Evolutionary conservation across 176 grass and related monocot genomes (phyloP).

Genomic region (Carex kokanica): DNA sequence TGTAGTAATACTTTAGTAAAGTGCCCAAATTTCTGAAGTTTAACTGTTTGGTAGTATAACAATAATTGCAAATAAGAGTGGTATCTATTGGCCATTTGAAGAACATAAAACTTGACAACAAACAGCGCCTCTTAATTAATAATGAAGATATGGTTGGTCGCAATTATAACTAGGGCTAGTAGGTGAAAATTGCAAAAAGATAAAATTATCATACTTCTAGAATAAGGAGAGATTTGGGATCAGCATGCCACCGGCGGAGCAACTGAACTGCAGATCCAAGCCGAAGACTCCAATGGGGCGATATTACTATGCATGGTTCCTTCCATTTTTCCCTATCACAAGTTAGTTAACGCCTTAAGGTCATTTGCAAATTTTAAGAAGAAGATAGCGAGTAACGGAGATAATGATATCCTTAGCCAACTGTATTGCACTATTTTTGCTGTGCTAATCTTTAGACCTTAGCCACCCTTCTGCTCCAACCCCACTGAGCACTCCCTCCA

Average conservation of each 20-base stretch:
- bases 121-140: neutral
- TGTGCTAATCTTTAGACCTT: neutral
- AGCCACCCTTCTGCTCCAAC: neutral
- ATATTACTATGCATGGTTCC: constrained; percentile 82
- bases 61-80: neutral
- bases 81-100: neutral
- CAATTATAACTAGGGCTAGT: neutral
- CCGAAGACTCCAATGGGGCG: constrained; percentile 75
- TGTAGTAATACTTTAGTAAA: constrained; percentile 8
- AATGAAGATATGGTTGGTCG: neutral
- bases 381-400: neutral
- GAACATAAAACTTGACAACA: constrained; percentile 3
- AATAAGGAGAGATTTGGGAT: constrained; percentile 67
- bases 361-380: neutral
- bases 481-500: too few species aligned
- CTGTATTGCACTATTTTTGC: neutral
- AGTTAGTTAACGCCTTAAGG: constrained; percentile 19
- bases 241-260: constrained; percentile 69
- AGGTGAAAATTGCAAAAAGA: neutral
- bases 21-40: neutral
- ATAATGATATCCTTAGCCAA: neutral
- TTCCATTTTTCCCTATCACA: constrained; percentile 69
- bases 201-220: constrained; percentile 51
- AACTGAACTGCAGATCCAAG: constrained; percentile 62
- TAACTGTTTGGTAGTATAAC: neutral